A percentile compares a stretch with the other conserved stretches of the same genome.
phyloP scores from a whole-genome alignment of 2,329 filamentous ascomycete genomes.

The Sclerotinia spermophila region DNA sequence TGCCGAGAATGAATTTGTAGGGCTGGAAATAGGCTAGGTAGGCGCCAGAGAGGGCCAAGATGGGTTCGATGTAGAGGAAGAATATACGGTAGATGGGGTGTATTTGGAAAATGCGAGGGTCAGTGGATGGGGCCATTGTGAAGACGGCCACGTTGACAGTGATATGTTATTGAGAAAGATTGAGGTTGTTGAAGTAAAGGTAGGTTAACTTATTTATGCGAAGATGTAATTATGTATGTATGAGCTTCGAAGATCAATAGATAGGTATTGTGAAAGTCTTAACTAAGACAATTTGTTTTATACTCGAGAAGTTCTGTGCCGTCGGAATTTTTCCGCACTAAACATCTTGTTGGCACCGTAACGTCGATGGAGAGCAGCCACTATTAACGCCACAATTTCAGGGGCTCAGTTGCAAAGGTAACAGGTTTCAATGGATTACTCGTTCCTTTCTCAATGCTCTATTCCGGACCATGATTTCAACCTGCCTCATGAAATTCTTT shows the following conservation, averaged over 20 bases:
- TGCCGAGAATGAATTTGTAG: neutral
- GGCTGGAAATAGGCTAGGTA: neutral
- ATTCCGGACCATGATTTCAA: neutral
- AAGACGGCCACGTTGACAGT: neutral
- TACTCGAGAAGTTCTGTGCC: neutral
- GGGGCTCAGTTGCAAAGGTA: too few relatives aligned
- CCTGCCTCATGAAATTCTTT: neutral
- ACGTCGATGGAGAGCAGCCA: neutral
- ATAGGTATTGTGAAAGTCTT: too few relatives aligned
- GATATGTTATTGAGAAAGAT: neutral
- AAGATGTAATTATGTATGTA: neutral
- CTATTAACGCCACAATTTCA: neutral
- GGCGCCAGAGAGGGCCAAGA: neutral
- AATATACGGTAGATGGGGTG: neutral
- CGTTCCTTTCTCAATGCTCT: neutral
- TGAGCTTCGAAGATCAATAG: too few relatives aligned
- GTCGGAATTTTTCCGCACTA: neutral
- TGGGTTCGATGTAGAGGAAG: neutral
- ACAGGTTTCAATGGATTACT: neutral
- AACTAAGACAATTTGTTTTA: neutral
- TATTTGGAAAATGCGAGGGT: neutral
- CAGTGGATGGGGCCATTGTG: neutral
- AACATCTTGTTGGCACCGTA: too few relatives aligned
- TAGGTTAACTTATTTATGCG: neutral
- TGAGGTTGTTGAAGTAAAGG: neutral